A percentile compares a stretch with the other conserved stretches of the same genome.
These are phyloP conservation scores for Neonectria neomacrospora DNA, from an alignment of 2,329 filamentous ascomycete species.

Conservation along the genomic window DNA sequence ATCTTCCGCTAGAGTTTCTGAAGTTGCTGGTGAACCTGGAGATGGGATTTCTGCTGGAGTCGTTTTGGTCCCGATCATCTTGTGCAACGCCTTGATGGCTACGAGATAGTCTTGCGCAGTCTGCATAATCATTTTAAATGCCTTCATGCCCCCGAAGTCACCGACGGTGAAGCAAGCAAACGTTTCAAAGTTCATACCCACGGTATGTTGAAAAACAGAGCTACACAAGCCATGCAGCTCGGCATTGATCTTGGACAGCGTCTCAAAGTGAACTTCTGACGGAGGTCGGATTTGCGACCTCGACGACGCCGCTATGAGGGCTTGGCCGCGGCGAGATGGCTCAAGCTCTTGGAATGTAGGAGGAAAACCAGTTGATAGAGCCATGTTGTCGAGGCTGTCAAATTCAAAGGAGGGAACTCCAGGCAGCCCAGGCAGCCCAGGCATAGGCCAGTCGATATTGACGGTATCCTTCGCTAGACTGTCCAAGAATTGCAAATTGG, in stretches of 20 bases:
- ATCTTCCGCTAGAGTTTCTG: not conserved
- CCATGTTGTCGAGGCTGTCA: too few species aligned
- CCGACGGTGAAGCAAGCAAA: too few species aligned
- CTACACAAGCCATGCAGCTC: conserved; percentile 7
- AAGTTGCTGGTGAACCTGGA: not conserved
- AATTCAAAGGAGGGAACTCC: too few species aligned
- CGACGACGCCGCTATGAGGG: not conserved
- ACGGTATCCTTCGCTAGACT: too few species aligned
- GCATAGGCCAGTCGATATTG: too few species aligned
- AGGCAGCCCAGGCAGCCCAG: too few species aligned
- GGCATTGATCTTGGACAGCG: conserved; percentile 12
- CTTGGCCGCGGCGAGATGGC: not conserved
- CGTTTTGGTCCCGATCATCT: not conserved
- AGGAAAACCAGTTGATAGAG: not conserved
- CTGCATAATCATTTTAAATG: conserved; percentile 10
- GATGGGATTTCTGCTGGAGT: not conserved
- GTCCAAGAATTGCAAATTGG: too few species aligned
- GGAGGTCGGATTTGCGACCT: not conserved
- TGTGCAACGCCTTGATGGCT: conserved; percentile 10
- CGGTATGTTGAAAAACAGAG: not conserved
- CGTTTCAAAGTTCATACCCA: not conserved
- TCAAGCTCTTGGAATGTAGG: not conserved
- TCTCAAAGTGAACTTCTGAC: conserved; percentile 23
- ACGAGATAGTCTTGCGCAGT: conserved; percentile 9
- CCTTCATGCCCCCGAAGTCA: not conserved